A percentile compares a stretch with the other conserved stretches of the same genome.
Conservation (phyloP, 331 rosid species). For the Stylosanthes scabra region DNA sequence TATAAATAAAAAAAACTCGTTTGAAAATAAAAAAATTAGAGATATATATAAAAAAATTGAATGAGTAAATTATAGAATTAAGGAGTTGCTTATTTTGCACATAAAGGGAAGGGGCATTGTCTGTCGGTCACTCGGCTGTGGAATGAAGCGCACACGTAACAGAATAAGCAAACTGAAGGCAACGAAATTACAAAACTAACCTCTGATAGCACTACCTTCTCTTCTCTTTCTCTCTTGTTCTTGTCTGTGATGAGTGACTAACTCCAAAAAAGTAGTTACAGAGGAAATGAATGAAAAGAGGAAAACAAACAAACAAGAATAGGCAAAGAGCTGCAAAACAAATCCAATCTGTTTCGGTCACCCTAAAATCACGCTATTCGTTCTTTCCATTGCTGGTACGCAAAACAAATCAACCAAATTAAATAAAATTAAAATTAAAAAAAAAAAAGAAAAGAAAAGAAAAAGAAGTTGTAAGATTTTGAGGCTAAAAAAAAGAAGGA, state of each 20-base stretch:
- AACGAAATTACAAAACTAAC: constrained; percentile 26
- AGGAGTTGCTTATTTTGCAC: too few relatives aligned
- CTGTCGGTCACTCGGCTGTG: neutral
- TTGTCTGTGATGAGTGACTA: too few relatives aligned
- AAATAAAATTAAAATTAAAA: neutral
- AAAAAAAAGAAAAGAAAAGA: neutral
- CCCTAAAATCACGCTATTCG: constrained; percentile 18
- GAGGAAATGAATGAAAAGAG: neutral
- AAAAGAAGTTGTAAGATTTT: neutral
- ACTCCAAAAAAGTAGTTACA: neutral
- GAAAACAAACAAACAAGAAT: neutral
- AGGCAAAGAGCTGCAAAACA: neutral
- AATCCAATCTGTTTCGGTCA: constrained; percentile 2
- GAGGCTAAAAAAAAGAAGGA: neutral
- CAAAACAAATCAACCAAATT: too few relatives aligned
- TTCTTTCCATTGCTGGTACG: neutral
- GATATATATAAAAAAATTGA: too few relatives aligned
- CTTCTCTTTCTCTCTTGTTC: too few relatives aligned
- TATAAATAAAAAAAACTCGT: too few relatives aligned
- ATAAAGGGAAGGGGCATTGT: too few relatives aligned
- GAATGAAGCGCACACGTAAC: neutral
- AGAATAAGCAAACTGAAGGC: neutral
- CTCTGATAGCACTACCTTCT: neutral
- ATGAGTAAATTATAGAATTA: too few relatives aligned
- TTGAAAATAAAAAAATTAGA: too few relatives aligned